Base-by-base conservation (phyloP, 768 basidiomycete species). In the Leccinum truebloodii region DNA sequence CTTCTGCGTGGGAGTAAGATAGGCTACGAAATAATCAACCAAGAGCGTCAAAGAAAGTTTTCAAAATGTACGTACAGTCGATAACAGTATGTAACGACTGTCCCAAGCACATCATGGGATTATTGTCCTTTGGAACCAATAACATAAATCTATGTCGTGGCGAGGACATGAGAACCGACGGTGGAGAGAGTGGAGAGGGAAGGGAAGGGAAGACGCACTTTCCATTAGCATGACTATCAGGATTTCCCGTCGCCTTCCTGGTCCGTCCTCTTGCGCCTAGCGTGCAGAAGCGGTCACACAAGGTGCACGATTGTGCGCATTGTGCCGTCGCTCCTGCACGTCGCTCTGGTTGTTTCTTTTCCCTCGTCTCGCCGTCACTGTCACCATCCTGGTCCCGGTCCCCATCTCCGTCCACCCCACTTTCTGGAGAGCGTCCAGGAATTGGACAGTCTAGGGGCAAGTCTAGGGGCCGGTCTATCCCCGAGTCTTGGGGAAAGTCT, bases 91-190 rank as follows among this genome's bases (percentile, higher is more conserved):
- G 81, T 30, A 94, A 73, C 12, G 87, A 82, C 61, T 81, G 79
- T 76, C 91, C 88, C 35, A 94, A 77, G 68, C 89, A 89, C 79
- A 88, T 82, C 58, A 94, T 87, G 14, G 92, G 92, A 70, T 90
- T 89, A 73, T 93, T 86, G 78, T 94, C 92, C 67, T 86, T 90
- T 32, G 92, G 92, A 49, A 81, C 85, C 55, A 94, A 81, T 60
- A 94, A 80, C 62, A 90, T 81, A 76, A 86, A 94, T 71, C 90
- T 92, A 20, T 0, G 59, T 13, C 62, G 55, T 6, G 13, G 2
- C 48, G 26, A 16, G 5, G 28, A 48, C 22, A 54, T 60, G 65
- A 59, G 37, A 18, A 49, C n/a, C 16, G 26, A n/a, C 30, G 28
- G 12, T n/a, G 14, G 3, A 5, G 3, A 5, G 1, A 22, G 57